Evolutionary conservation across 148 eudicot genomes (phyloP).

Genomic region (Bassia scoparia): DNA sequence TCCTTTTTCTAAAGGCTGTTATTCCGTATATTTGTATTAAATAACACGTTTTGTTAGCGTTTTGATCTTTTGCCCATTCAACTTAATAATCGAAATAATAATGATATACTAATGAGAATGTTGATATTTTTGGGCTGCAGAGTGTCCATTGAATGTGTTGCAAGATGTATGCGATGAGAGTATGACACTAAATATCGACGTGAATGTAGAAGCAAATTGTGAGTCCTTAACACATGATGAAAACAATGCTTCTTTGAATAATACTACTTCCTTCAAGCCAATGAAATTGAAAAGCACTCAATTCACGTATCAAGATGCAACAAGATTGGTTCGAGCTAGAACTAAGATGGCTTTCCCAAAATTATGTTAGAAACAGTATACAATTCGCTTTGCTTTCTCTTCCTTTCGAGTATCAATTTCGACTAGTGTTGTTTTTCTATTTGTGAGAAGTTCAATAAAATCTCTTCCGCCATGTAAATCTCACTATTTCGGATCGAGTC

Average conservation of each 20-base stretch:
- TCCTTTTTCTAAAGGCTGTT: too few relatives aligned
- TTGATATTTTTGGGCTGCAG: slow-evolving; percentile 29
- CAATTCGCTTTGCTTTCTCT: not conserved
- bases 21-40: too few relatives aligned
- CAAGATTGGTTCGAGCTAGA: slow-evolving; percentile 67
- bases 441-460: too few relatives aligned
- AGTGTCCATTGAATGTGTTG: slow-evolving; percentile 67
- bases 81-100: too few relatives aligned
- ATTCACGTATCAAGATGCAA: slow-evolving; percentile 64
- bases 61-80: too few relatives aligned
- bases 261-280: not conserved
- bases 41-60: too few relatives aligned
- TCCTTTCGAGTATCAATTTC: too few relatives aligned
- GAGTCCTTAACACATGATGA: slow-evolving; percentile 59
- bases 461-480: too few relatives aligned
- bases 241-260: not conserved
- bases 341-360: slow-evolving; percentile 62
- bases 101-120: too few relatives aligned
- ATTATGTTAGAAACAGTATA: slow-evolving; percentile 1
- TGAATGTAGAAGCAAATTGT: slow-evolving; percentile 63
- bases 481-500: too few relatives aligned
- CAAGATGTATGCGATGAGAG: slow-evolving; percentile 57
- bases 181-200: slow-evolving; percentile 75
- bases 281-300: slow-evolving; percentile 52
- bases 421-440: too few relatives aligned